Evolutionary conservation across 169 alveolate genomes (phyloP), one percentile per base, ranked within the genome.

Genomic region (Eimeria falciformis): DNA sequence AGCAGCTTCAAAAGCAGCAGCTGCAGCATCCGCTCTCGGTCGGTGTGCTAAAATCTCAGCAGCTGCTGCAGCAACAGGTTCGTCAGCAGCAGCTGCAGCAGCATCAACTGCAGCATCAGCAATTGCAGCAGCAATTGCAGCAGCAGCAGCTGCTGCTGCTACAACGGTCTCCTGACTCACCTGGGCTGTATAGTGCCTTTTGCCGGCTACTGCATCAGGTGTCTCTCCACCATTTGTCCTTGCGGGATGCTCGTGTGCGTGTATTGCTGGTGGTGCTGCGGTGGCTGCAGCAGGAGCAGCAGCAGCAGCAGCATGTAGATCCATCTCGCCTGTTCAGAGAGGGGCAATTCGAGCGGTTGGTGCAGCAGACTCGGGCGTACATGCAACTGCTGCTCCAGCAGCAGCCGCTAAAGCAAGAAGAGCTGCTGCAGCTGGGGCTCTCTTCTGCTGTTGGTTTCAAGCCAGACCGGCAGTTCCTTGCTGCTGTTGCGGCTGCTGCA

Each of bases 211-310:
- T 82, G 88, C 79, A 91, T 7, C 87, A 91, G 46, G 75, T 82
- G 45, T 66, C 91, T 12, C 88, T 69, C 12, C 87, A 79, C 47
- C 89, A 69, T 21, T 45, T 95, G 50, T 86, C 95, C n/a, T 75
- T 93, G 29, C 94, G 90, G 27, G 96, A 94, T 23, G 91, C 91
- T 7, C 93, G 96, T 12, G 95, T 92, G 45, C 94, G 96, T 53
- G 92, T 93, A 46, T 53, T 94, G 90, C 73, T 94, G 90, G 79
- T 92, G 65, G 93, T 94, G 50, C 94, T 94, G 82, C 95, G 94
- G 65, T 94, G 96, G 96, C 89, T 94, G 73, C 83, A 78, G 88
- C 92, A 93, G 82, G 94, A 93, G 43, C 95, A 79, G 45, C 91
- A 93, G 85, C 95, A 94, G 82, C 87, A 91, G 40, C 93, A 86